Percentiles rank a stretch among this genome's conserved stretches.
Evolutionary conservation across 106 monocot genomes (phyloP).

Genomic region (Agapanthus africanus): DNA sequence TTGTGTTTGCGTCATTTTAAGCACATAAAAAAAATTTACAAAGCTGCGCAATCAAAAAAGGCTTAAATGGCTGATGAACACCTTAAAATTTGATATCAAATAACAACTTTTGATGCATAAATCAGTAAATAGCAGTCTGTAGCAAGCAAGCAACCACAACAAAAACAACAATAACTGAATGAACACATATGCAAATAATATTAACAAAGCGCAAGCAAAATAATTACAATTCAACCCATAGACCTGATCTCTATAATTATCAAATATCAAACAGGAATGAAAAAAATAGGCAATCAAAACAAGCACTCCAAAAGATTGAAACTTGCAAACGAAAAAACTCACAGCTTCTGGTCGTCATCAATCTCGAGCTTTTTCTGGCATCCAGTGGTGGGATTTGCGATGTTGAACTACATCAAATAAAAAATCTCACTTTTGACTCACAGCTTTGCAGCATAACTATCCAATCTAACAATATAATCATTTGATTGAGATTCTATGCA

Average conservation of each 20-base stretch:
- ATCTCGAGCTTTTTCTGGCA: constrained; percentile 72
- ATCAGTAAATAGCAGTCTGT: too few relatives aligned
- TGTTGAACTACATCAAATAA: constrained; percentile 36
- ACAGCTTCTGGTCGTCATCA: constrained; percentile 64
- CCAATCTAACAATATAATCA: background rate
- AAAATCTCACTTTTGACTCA: background rate
- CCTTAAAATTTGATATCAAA: too few relatives aligned
- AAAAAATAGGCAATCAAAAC: background rate
- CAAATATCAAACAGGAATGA: background rate
- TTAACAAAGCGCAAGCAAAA: background rate
- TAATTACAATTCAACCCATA: background rate
- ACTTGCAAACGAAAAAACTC: constrained; percentile 11
- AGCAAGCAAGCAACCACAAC: background rate
- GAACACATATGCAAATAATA: background rate
- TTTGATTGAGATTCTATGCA: background rate
- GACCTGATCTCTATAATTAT: background rate
- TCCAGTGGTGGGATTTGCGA: constrained; percentile 56
- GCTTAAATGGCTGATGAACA: too few relatives aligned
- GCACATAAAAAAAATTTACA: too few relatives aligned
- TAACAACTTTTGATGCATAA: too few relatives aligned
- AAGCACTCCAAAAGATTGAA: background rate
- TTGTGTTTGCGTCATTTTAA: too few relatives aligned
- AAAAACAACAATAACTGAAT: background rate
- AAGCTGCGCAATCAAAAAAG: too few relatives aligned
- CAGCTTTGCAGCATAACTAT: background rate